Conservation (phyloP, 345 rosid genomes). For the Cardamine occulta region DNA sequence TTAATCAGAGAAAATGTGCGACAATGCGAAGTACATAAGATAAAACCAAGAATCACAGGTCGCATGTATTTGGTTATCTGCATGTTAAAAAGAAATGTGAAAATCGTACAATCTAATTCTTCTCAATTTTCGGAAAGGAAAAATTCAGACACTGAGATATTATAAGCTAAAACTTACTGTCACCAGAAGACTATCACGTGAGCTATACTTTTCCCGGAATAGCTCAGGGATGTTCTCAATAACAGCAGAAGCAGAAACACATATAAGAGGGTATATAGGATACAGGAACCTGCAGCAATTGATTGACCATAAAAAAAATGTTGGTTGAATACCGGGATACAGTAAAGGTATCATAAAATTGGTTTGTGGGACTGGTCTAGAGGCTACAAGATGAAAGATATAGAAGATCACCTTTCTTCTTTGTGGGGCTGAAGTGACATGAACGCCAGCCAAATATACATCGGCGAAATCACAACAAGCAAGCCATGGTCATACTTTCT, state of each 20-base stretch:
- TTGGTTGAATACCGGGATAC: not conserved
- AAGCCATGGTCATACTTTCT: slow-evolving; percentile 74
- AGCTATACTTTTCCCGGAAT: slow-evolving; percentile 64
- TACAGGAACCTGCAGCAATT: slow-evolving; percentile 78
- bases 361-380: not conserved
- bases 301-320: slow-evolving; percentile 6
- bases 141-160: slow-evolving; percentile 12
- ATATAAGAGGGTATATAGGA: slow-evolving; percentile 91
- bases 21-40: slow-evolving; percentile 82
- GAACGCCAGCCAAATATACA: slow-evolving; percentile 90
- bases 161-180: slow-evolving; percentile 48
- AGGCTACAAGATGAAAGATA: slow-evolving; percentile 22
- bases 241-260: slow-evolving; percentile 94
- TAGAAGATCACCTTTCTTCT: slow-evolving; percentile 81
- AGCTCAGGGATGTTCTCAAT: slow-evolving; percentile 96
- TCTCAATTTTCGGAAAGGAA: not conserved
- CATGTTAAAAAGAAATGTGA: slow-evolving; percentile 29
- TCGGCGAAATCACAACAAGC: slow-evolving; percentile 75
- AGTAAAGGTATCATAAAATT: not conserved
- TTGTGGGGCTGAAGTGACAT: slow-evolving; percentile 98
- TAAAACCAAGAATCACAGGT: slow-evolving; percentile 73
- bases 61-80: slow-evolving; percentile 79
- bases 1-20: slow-evolving; percentile 88
- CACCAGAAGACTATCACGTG: slow-evolving; percentile 56
- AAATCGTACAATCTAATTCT: slow-evolving; percentile 1